Percentiles rank a stretch among this genome's conserved stretches.
phyloP scores from a whole-genome alignment of 169 alveolate genomes.

The Eimeria tenella region DNA sequence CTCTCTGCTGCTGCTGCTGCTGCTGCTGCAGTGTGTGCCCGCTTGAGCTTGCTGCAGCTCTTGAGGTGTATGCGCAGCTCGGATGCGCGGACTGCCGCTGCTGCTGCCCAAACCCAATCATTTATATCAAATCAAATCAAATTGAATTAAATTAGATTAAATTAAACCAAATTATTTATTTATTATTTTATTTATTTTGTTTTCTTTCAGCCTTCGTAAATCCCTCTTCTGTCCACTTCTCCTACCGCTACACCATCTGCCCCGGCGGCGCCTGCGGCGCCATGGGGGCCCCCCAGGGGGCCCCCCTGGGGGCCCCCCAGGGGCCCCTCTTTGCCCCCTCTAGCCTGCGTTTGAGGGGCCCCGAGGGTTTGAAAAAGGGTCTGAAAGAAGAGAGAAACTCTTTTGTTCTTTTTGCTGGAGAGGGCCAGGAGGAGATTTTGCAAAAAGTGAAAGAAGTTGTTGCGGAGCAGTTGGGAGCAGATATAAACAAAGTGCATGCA shows the following conservation, averaged over 20 bases:
- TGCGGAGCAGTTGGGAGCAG: constrained; percentile 71
- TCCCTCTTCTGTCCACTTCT: constrained; percentile 5
- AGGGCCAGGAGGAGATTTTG: constrained; percentile 30
- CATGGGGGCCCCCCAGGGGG: neutral
- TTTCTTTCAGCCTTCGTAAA: neutral
- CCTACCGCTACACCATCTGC: constrained; percentile 24
- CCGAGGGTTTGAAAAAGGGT: no score
- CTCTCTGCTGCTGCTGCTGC: neutral
- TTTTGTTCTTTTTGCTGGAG: constrained; percentile 30
- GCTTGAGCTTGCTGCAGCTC: neutral
- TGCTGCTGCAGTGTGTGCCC: neutral
- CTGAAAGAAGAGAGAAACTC: neutral
- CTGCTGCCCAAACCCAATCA: no score
- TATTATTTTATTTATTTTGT: no score
- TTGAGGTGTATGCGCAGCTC: neutral
- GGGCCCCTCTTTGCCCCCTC: neutral
- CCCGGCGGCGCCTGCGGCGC: constrained; percentile 7
- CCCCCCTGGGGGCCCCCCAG: neutral
- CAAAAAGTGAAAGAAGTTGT: constrained; percentile 71
- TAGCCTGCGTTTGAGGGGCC: neutral
- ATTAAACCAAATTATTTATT: no score
- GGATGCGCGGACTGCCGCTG: no score
- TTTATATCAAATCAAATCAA: no score
- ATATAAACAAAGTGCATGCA: neutral
- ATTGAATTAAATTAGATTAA: no score